Percentiles rank a stretch among this genome's conserved stretches.
Conservation (phyloP, 192 early-diverging fungal species). For the Backusella tuberculispora region DNA sequence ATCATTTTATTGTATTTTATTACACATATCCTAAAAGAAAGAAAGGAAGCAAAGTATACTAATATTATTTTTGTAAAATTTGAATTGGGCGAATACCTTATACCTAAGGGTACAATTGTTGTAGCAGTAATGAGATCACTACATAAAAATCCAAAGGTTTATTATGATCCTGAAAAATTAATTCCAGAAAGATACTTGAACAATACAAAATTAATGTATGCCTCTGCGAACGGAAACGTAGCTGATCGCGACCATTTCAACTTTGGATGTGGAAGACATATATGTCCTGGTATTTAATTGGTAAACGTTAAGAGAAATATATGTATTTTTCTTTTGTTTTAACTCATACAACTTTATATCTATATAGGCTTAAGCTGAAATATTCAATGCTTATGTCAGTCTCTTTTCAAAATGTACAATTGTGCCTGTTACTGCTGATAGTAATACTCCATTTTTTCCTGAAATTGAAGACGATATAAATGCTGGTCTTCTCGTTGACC, state of each 20-base stretch:
- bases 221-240: conserved; percentile 26
- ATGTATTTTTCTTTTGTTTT: background rate
- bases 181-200: conserved; percentile 49
- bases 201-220: background rate
- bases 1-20: background rate
- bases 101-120: conserved; percentile 53
- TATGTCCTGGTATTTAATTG: conserved; percentile 20
- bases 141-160: conserved; percentile 40
- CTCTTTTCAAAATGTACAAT: background rate
- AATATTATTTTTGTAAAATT: background rate
- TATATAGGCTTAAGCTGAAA: background rate
- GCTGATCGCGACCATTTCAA: conserved; percentile 18
- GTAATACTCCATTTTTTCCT: background rate
- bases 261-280: conserved; percentile 32
- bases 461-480: background rate
- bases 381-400: background rate
- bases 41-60: background rate
- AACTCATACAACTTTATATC: no score
- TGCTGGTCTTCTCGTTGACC: background rate
- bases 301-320: background rate
- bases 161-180: conserved; percentile 51
- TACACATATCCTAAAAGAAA: background rate
- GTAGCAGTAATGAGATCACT: conserved; percentile 50
- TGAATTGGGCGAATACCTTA: conserved; percentile 38
- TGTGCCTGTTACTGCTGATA: background rate